Evolutionary conservation across 2,329 filamentous ascomycete genomes (phyloP), one percentile per base, ranked within the genome.

Genomic region (Harringtonia lauricola): DNA sequence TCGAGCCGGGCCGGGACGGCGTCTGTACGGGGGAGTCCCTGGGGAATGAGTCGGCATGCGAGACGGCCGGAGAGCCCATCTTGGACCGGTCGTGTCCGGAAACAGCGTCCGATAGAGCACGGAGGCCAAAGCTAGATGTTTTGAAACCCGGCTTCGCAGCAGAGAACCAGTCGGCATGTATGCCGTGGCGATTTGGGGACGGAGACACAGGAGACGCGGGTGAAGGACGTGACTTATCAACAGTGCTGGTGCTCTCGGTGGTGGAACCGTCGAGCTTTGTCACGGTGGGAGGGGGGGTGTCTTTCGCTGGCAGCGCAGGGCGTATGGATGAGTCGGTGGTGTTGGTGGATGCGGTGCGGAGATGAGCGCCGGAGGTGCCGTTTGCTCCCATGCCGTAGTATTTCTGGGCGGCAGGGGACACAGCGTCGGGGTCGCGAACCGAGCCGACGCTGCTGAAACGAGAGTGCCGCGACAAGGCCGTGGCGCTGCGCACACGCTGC

Each of bases 101-200:
- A 13, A 79, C 67, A n/a, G 73, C 76, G 57, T 95, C 90, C 4
- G 90, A 95, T 43, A 89, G 86, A 14, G 87, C 83, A 50, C 90
- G 74, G 45, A 94, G 71, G n/a, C 87, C 86, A 36, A 80, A 75
- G 19, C 72, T 71, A 46, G 71, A 72, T 26, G 64, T 58, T 49
- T 71, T 68, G 50, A 64, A 61, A 21, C 66, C 63, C 44, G 70
- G 68, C 51, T 74, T 76, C 52, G 37, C 17, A 7, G 24, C 24
- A 5, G 74, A 61, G 51, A 81, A 55, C 77, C 78, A 76, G 55
- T 80, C 71, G 31, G 66, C 59, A 57, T 75, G 61, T 54, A 68
- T 58, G n/a, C 62, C 64, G 41, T 68, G 65, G 31, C 63, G 58
- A 19, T 63, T 59, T 29, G 60, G 58, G 3, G 40, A 8, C 18